phyloP scores from a whole-genome alignment of 1,284 basidiomycete genomes.

The Earliella scabrosa region DNA sequence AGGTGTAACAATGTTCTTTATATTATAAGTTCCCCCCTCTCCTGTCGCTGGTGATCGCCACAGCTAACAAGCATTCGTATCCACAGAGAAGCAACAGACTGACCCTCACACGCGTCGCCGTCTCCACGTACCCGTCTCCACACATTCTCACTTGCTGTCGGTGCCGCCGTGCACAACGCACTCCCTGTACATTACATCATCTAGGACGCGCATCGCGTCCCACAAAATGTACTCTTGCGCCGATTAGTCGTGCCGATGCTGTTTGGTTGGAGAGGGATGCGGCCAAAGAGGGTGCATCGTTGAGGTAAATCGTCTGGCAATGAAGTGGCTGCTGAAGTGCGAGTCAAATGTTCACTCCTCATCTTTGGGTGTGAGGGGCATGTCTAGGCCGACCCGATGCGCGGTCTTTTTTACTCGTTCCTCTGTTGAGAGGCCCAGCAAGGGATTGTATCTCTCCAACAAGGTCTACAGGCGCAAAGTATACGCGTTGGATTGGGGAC shows the following conservation, averaged over 20 bases:
- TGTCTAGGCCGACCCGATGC: constrained; percentile 81
- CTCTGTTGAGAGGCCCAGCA: constrained; percentile 76
- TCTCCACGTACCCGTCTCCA: not conserved
- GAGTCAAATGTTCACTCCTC: constrained; percentile 14
- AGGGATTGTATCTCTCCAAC: constrained; percentile 86
- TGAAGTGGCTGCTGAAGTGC: too few species aligned
- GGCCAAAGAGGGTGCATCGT: too few species aligned
- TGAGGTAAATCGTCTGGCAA: too few species aligned
- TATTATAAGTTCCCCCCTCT: constrained; percentile 70
- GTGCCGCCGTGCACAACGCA: not conserved
- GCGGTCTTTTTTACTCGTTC: constrained; percentile 87
- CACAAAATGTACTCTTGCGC: constrained; percentile 13
- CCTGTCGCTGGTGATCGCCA: not conserved
- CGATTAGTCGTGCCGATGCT: not conserved
- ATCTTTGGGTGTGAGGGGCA: constrained; percentile 48
- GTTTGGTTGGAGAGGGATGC: not conserved
- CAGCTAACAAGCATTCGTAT: constrained; percentile 30
- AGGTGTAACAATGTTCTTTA: constrained; percentile 93
- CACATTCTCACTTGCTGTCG: not conserved
- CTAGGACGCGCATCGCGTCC: not conserved
- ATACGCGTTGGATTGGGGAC: constrained; percentile 9
- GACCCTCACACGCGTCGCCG: not conserved
- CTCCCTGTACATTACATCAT: constrained; percentile 5
- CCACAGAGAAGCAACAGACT: constrained; percentile 73
- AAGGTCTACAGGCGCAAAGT: constrained; percentile 51